Evolutionary conservation across 768 basidiomycete species (phyloP).

Genomic region (Russula sp.): DNA sequence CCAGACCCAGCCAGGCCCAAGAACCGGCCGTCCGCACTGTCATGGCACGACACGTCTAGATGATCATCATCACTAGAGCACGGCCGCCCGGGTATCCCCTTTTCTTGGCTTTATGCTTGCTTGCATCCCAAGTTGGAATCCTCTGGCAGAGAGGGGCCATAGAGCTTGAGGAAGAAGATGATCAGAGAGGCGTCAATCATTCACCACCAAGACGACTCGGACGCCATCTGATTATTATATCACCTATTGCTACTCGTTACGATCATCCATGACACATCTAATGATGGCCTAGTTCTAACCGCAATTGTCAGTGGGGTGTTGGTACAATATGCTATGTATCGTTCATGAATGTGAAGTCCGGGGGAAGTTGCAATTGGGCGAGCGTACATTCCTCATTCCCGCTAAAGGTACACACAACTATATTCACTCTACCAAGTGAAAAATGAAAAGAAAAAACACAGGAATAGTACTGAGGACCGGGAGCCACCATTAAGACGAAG

Average conservation of each 20-base stretch:
- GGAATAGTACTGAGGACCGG: slow-evolving; percentile 12
- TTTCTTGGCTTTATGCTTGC: background rate
- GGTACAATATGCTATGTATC: too few species aligned
- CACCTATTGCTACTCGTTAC: background rate
- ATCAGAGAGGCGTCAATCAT: background rate
- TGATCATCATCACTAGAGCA: background rate
- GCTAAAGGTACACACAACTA: slow-evolving; percentile 26
- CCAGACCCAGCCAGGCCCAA: background rate
- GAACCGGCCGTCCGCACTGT: too few species aligned
- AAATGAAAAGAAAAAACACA: slow-evolving; percentile 22
- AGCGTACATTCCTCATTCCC: slow-evolving; percentile 9
- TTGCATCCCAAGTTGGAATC: background rate
- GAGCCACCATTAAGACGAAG: slow-evolving; percentile 1
- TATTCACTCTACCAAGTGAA: slow-evolving; percentile 19
- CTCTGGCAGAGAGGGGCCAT: background rate
- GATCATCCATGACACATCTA: background rate
- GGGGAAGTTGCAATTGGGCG: background rate
- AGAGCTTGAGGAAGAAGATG: background rate
- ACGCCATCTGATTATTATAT: background rate
- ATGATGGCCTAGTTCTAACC: background rate
- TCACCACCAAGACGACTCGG: background rate
- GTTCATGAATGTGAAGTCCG: background rate
- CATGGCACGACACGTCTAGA: too few species aligned
- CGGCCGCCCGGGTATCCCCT: background rate
- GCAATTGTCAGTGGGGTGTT: background rate